Conservation (phyloP, 2,329 filamentous ascomycete species). For the Monosporascus sp. region DNA sequence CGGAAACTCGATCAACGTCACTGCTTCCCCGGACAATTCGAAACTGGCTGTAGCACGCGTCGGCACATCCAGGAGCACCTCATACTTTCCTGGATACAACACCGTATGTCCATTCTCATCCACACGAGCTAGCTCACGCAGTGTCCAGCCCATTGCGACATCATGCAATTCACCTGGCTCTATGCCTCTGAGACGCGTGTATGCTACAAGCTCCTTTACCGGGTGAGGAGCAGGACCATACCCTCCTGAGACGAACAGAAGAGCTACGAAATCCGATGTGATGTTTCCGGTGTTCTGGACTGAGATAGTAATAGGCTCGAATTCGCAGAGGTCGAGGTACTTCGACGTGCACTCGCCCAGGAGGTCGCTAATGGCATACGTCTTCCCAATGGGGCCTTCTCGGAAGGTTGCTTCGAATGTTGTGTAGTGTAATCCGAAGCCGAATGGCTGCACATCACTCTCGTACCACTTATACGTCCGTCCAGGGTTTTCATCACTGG, state of each 20-base stretch:
- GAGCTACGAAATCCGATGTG: constrained; percentile 39
- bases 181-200: constrained; percentile 31
- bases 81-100: constrained; percentile 41
- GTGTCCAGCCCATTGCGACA: constrained; percentile 31
- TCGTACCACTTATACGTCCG: constrained; percentile 47
- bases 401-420: constrained; percentile 29
- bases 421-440: constrained; percentile 44
- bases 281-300: constrained; percentile 35
- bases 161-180: constrained; percentile 14
- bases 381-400: constrained; percentile 1
- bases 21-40: constrained; percentile 32
- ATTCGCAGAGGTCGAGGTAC: constrained; percentile 32
- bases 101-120: constrained; percentile 39
- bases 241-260: constrained; percentile 36
- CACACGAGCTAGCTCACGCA: constrained; percentile 38
- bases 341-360: constrained; percentile 23
- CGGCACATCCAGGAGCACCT: constrained; percentile 32
- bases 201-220: constrained; percentile 39
- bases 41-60: constrained; percentile 32
- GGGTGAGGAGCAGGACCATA: constrained; percentile 38
- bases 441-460: constrained; percentile 38
- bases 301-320: constrained; percentile 30
- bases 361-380: constrained; percentile 29
- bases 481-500: constrained; percentile 35
- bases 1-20: constrained; percentile 27